A percentile compares a stretch with the other conserved stretches of the same genome.
These are phyloP conservation scores for Zancudomyces culisetae DNA, from an alignment of 371 early-diverging fungal species.

Conservation along the genomic window DNA sequence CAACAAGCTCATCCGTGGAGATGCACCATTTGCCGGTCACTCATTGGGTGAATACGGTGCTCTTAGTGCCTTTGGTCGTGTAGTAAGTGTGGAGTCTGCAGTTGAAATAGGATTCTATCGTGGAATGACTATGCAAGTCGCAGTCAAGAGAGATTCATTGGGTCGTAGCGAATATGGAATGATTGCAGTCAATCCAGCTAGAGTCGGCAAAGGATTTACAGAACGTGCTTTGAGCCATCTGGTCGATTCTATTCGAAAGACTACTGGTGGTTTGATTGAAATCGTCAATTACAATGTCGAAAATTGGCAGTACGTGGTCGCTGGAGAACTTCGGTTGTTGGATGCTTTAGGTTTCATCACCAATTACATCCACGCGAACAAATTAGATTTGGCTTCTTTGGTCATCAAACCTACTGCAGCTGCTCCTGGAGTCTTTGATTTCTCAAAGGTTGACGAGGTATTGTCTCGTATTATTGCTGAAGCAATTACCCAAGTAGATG, in stretches of 20 bases:
- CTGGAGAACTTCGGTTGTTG: slow-evolving; percentile 68
- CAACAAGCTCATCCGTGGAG: slow-evolving; percentile 62
- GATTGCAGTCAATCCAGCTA: slow-evolving; percentile 84
- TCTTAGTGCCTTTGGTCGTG: slow-evolving; percentile 74
- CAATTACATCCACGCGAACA: slow-evolving; percentile 40
- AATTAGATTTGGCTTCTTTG: slow-evolving; percentile 71
- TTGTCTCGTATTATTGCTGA: slow-evolving; percentile 61
- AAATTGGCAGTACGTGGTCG: slow-evolving; percentile 87
- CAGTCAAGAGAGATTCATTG: slow-evolving; percentile 62
- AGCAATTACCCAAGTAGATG: slow-evolving; percentile 32
- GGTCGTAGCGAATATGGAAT: slow-evolving; percentile 87
- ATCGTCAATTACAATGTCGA: slow-evolving; percentile 95
- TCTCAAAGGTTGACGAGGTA: slow-evolving; percentile 65
- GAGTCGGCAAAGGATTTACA: slow-evolving; percentile 73
- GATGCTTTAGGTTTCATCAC: slow-evolving; percentile 62
- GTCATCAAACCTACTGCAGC: too few relatives aligned
- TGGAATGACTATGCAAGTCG: slow-evolving; percentile 92
- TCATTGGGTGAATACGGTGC: slow-evolving; percentile 92
- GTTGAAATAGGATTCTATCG: slow-evolving; percentile 92
- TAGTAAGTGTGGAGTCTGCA: slow-evolving; percentile 63
- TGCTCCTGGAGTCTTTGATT: too few relatives aligned
- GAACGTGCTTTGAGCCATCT: slow-evolving; percentile 55
- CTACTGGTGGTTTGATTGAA: slow-evolving; percentile 55
- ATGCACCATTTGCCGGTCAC: slow-evolving; percentile 87
- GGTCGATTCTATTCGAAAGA: slow-evolving; percentile 60